Evolutionary conservation across 2,329 filamentous ascomycete genomes (phyloP), one percentile per base, ranked within the genome.

Genomic region (Venturia carpophila): DNA sequence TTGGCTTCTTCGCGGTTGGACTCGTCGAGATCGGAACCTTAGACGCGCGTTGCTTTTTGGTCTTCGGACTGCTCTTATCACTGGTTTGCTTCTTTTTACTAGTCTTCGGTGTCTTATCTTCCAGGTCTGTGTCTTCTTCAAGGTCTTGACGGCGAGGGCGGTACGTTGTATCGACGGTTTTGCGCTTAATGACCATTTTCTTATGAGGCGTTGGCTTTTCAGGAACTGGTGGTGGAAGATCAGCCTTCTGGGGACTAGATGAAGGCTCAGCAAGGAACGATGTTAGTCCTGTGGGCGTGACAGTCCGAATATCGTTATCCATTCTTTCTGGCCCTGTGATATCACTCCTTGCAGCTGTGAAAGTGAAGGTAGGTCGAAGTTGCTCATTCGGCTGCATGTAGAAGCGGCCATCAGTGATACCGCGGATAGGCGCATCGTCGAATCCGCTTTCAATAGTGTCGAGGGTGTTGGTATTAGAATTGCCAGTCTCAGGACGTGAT

Each of bases 321-420:
- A 56, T 19, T 5, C 2, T 15, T 47, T 47, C 45, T 34, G 52
- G 52, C 52, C 37, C 27, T n/a, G 10, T 5, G 27, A 21, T 27
- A 13, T 37, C 52, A 24, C 30, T 37, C 52, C 37, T 58, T 7
- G 52, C 52, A 37, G 52, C 15, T 37, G 52, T n/a, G 19, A 58
- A 58, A 19, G 52, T 37, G 52, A 58, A 58, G 9, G 17, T 37
- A 5, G 52, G 52, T 15, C 27, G 61, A 5, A 63, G 43, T 24
- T 30, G 21, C 41, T 63, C 45, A 19, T 63, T 63, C n/a, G 39
- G 42, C 41, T 49, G 61, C 24, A 52, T 47, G 61, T 63, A 63
- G 24, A 63, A 47, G 19, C 24, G 34, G 19, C 9, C 19, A 5
- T 49, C 61, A 39, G 34, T 52, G 42, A 49, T 10, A 30, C n/a